Base-by-base conservation (phyloP, 768 basidiomycete species). In the Cystobasidium onofrii region DNA sequence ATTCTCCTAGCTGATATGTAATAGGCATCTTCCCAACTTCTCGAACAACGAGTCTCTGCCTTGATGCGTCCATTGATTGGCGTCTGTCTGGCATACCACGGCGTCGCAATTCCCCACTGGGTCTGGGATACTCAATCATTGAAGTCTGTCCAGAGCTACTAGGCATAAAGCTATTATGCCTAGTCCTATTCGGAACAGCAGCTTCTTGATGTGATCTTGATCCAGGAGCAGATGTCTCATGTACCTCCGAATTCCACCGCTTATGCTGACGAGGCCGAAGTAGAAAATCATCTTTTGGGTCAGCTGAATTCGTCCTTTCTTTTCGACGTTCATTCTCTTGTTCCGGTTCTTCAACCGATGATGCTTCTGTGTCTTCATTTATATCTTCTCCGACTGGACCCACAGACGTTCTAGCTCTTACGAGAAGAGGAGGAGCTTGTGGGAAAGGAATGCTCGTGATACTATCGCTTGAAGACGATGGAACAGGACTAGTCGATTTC, bases 1-100 rank as follows among this genome's bases (percentile, higher is more conserved):
- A 94, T 81, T 96, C 94, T 34, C 95, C 95, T 23, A 99, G 85
- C 93, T 95, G 92, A 95, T 97, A 60, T 17, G 88, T 88, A 65
- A 89, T 87, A 7, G 89, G 84, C 20, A 87, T 83, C 83, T 89
- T 90, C 64, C 91, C 91, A 76, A 89, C 87, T 83, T 93, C 92
- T 79, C 85, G 84, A 61, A 94, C 85, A 54, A 92, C 85, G 43
- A 94, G 83, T 50, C 88, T 86, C 82, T 87, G 87, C 41, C 90
- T 84, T 31, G 86, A 83, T 1, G 84, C 84, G 77, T 84, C 86
- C 25, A 34, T 25, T 0, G 73, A 74, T 17, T 74, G 73, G 10
- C 50, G 17, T 34, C 74, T 39, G 62, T 74, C 39, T 1, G 55
- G 33, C n/a, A n/a, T n/a, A 29, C n/a, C 54, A 55, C 74, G 44